Evolutionary conservation across 768 basidiomycete species (phyloP), one percentile per base, ranked within the genome.

Genomic region (Boletellus sp.): DNA sequence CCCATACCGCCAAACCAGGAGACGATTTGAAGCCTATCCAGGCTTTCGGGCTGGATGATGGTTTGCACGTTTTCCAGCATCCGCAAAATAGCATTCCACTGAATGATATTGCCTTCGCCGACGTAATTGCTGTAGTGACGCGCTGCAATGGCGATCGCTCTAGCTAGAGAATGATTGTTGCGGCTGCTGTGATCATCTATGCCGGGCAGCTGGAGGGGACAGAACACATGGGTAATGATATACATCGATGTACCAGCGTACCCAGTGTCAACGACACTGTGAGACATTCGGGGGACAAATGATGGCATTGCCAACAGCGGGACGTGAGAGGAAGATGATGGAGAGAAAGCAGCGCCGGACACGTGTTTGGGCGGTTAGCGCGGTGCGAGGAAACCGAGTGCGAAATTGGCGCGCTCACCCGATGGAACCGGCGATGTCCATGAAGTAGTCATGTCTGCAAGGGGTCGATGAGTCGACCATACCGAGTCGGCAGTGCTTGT

Each of bases 221-320:
- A 51, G 54, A 76, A 73, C 0, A 77, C 59, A 48, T 77, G 75
- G 31, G 67, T 66, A 31, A 74, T 23, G 19, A 39, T 39, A 51
- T 73, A 77, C 15, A 20, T 23, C 42, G 35, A 24, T 6, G 42
- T 23, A 10, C 6, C n/a, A 16, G 6, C 3, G 19, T 42, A 34
- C 24, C 13, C 33, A 6, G 39, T 33, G 20, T 24, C 17, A 12
- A 40, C 24, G 34, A 26, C 13, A 16, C 26, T 28, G 24, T 26
- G 42, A 37, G 23, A n/a, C 39, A 33, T 48, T 40, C 22, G 7
- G 36, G 68, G 17, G 19, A 11, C 28, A 28, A 28, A 6, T 11
- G 28, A 28, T 10, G 9, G 28, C 28, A 28, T 28, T 28, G 1
- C 28, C 28, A 11, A 28, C 9, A 10, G 9, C 28, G 11, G 28